These are phyloP conservation scores for Zoysia pacifica DNA, from an alignment of 176 grass and related monocot species.

Conservation along the genomic window DNA sequence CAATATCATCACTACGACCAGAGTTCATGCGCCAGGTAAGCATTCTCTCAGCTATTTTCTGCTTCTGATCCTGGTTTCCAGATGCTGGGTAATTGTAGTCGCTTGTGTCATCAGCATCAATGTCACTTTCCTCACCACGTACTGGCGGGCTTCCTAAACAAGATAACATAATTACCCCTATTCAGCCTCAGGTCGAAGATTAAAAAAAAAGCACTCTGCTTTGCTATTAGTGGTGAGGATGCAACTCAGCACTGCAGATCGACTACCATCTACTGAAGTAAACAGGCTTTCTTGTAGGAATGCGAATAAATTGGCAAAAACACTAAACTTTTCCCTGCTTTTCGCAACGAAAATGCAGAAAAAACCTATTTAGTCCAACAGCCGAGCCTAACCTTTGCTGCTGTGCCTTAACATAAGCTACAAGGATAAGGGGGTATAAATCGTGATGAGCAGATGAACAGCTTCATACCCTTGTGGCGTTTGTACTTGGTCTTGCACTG, in stretches of 20 bases:
- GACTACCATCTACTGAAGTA: neutral
- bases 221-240: neutral
- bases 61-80: slow-evolving; percentile 73
- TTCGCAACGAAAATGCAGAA: neutral
- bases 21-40: slow-evolving; percentile 75
- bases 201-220: neutral
- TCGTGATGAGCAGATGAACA: neutral
- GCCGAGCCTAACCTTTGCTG: no score
- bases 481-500: slow-evolving; percentile 99
- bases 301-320: neutral
- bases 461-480: slow-evolving; percentile 77
- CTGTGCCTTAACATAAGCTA: neutral
- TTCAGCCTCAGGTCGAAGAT: neutral
- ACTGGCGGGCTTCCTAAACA: slow-evolving; percentile 71
- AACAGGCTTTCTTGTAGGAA: neutral
- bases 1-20: slow-evolving; percentile 50
- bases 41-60: slow-evolving; percentile 84
- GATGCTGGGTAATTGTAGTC: slow-evolving; percentile 69
- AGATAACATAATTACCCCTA: neutral
- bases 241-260: neutral
- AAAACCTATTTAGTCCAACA: no score
- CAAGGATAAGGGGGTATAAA: neutral
- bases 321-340: neutral
- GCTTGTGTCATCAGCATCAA: slow-evolving; percentile 71
- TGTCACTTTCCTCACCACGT: slow-evolving; percentile 68